Evolutionary conservation across 495 filamentous ascomycete species (phyloP).

Genomic region (Apodospora peruviana): DNA sequence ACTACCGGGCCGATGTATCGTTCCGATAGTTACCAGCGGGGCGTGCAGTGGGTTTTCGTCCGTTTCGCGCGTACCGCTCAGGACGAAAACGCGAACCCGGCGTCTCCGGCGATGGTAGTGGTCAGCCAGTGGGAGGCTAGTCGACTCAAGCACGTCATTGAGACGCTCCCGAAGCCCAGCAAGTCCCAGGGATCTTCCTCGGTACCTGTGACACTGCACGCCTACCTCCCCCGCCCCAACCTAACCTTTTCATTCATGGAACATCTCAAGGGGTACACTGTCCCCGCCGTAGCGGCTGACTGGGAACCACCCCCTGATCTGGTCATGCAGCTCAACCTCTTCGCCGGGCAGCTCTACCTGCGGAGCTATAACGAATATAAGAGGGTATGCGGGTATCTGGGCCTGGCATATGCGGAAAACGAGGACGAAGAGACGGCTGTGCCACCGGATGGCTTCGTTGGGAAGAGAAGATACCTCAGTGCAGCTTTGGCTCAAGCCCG

Average conservation of each 20-base stretch:
- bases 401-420: conserved; percentile 26
- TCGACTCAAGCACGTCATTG: conserved; percentile 32
- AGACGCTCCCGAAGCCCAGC: too few species aligned
- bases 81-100: too few species aligned
- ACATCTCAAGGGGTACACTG: conserved; percentile 35
- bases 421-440: not conserved
- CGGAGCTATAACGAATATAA: conserved; percentile 47
- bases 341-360: conserved; percentile 64
- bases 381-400: conserved; percentile 48
- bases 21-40: conserved; percentile 50
- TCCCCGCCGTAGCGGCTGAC: conserved; percentile 20
- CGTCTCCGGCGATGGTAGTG: conserved; percentile 46
- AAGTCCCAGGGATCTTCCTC: conserved; percentile 10
- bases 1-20: not conserved
- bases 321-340: conserved; percentile 54
- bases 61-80: too few species aligned
- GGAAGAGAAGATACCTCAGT: conserved; percentile 25
- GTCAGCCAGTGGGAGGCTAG: conserved; percentile 63
- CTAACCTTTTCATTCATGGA: conserved; percentile 41
- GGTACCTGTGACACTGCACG: too few species aligned
- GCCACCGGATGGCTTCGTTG: conserved; percentile 41
- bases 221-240: conserved; percentile 54
- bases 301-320: conserved; percentile 20
- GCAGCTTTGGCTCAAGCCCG: conserved; percentile 39
- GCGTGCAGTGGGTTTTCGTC: conserved; percentile 58